Base-by-base conservation (phyloP, 768 basidiomycete genomes). In the Terana coerulea region DNA sequence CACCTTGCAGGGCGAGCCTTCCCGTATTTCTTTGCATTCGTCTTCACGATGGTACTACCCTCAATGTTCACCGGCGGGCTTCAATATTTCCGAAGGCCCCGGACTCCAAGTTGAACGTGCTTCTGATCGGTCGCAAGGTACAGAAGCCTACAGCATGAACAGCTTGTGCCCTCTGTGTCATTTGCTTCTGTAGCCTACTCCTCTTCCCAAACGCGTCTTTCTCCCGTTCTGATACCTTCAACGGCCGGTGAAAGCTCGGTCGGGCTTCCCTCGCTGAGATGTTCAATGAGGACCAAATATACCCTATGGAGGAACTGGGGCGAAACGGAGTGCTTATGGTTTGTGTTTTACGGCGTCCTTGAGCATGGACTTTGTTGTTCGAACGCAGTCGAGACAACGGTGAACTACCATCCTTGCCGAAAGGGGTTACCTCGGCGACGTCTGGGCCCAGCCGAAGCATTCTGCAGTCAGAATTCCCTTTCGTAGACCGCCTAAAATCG, bases 241-340 rank as follows among this genome's bases (percentile, higher is more conserved):
- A 50, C 36, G 30, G 24, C 33, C 53, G 53, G 53, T 54, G 53
- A 54, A 54, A 42, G 34, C 43, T 54, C 53, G 53, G 53, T 45
- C 25, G 15, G 3, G 47, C 39, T n/a, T 35, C 31, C 40, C 24
- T 54, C 17, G 47, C 14, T 36, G 37, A 34, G 47, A 10, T 25
- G 5, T 31, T 28, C 19, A n/a, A 30, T 8, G 9, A 34, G 21
- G 22, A 14, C n/a, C 30, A 17, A 29, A 42, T 17, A 30, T 10
- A 22, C 17, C 25, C 19, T 28, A 22, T 48, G 53, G 53, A 36
- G 48, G 53, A 54, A 54, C 53, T 21, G 48, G 42, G 53, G 46
- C 37, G 25, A 49, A 50, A 45, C 34, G 44, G 28, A 33, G n/a
- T 43, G 45, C 30, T 46, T 19, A 40, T 19, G 15, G 25, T 22